Conservation (phyloP, 306 rosid genomes). For the Castanea mollissima region DNA sequence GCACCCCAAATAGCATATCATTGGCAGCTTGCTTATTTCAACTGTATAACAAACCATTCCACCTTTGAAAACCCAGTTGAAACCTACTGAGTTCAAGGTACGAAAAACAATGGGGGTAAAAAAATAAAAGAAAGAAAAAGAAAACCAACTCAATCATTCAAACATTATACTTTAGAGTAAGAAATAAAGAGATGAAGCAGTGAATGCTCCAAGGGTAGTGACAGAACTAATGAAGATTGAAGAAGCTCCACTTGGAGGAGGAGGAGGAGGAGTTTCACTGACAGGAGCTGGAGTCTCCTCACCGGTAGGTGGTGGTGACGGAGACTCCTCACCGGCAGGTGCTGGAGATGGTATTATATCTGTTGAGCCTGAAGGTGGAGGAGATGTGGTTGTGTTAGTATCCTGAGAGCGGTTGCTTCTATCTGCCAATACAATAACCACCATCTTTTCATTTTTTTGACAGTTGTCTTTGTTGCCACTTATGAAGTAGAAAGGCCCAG, state of each 20-base stretch:
- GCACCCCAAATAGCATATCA: constrained; percentile 26
- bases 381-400: constrained; percentile 33
- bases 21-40: constrained; percentile 24
- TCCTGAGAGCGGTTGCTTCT: constrained; percentile 42
- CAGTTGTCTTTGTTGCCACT: constrained; percentile 82
- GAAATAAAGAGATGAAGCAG: constrained; percentile 48
- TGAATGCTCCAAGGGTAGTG: constrained; percentile 64
- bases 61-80: constrained; percentile 32
- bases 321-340: constrained; percentile 33
- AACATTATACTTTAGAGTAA: constrained; percentile 30
- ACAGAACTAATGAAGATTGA: constrained; percentile 41
- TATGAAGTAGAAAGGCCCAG: constrained; percentile 72
- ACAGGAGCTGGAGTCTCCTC: constrained; percentile 44
- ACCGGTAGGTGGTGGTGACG: constrained; percentile 39
- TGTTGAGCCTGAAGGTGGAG: constrained; percentile 31
- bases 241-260: constrained; percentile 58
- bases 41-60: constrained; percentile 26
- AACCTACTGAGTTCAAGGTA: constrained; percentile 36
- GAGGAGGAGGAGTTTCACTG: constrained; percentile 32
- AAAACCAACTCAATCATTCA: constrained; percentile 17
- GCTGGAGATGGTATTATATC: constrained; percentile 33
- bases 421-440: constrained; percentile 62
- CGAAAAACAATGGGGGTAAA: neutral
- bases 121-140: neutral
- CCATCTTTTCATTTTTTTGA: constrained; percentile 70